Conservation (phyloP, 108 stramenopile genomes). For the Nitzschia sp. region DNA sequence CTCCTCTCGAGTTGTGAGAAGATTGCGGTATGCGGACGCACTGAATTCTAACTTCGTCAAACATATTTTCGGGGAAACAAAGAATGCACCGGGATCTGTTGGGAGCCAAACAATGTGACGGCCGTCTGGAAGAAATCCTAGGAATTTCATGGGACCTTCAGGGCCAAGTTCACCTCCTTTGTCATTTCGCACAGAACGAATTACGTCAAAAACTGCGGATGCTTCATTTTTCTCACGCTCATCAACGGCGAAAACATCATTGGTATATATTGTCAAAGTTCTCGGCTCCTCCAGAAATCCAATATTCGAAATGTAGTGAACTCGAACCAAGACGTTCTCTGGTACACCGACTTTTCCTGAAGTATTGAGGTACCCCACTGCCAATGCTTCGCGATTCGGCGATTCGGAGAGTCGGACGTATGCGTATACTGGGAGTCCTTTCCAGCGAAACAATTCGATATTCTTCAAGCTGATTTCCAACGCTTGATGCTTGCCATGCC, state of each 20-base stretch:
- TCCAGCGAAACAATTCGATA: constrained; percentile 11
- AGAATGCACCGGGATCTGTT: constrained; percentile 26
- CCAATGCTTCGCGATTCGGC: background rate
- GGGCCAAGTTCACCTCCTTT: background rate
- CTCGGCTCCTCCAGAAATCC: constrained; percentile 12
- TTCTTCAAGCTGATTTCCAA: background rate
- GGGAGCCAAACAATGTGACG: constrained; percentile 18
- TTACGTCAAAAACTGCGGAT: constrained; percentile 15
- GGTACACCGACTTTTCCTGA: background rate
- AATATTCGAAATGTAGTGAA: constrained; percentile 16
- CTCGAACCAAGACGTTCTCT: constrained; percentile 23
- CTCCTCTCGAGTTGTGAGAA: no score
- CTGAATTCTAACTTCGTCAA: no score
- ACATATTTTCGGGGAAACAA: background rate
- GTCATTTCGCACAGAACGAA: constrained; percentile 4
- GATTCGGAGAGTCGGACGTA: constrained; percentile 21
- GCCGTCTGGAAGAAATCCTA: constrained; percentile 35
- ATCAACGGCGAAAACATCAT: constrained; percentile 24
- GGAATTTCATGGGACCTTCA: background rate
- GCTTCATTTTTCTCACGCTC: constrained; percentile 8
- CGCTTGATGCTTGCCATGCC: background rate
- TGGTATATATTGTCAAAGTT: background rate
- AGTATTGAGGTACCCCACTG: constrained; percentile 24
- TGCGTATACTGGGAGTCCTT: constrained; percentile 17
- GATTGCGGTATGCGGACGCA: no score